These are phyloP conservation scores for Crotalaria pallida DNA, from an alignment of 306 rosid genomes.

Conservation along the genomic window DNA sequence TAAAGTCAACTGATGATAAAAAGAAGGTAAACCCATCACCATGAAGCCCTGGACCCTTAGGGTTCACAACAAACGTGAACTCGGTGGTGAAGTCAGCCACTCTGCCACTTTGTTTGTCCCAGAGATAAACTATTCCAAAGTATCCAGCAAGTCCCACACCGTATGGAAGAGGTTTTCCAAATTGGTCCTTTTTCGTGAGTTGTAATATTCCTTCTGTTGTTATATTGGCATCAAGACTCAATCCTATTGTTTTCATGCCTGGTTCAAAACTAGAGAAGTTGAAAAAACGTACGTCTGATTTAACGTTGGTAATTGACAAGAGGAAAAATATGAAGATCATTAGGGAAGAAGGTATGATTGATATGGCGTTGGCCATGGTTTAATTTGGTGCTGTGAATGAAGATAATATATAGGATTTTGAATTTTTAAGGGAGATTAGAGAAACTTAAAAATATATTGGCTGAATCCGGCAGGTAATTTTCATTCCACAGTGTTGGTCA, in stretches of 20 bases:
- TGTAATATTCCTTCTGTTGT: not conserved
- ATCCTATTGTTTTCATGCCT: not conserved
- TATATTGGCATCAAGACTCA: not conserved
- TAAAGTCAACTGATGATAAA: not conserved
- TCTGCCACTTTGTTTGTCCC: not conserved
- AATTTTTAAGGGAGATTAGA: too few species aligned
- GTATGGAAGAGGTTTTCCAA: not conserved
- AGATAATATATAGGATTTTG: not conserved
- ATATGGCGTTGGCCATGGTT: not conserved
- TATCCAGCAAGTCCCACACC: conserved; percentile 18
- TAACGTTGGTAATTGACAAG: not conserved
- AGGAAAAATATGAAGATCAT: not conserved
- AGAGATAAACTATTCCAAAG: not conserved
- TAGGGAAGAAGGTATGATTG: not conserved
- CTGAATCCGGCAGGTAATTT: not conserved
- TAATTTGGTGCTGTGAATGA: not conserved
- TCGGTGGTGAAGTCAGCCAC: conserved; percentile 5
- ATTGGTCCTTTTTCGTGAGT: conserved; percentile 4
- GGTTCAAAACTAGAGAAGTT: not conserved
- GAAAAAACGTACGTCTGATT: not conserved
- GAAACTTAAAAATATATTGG: not conserved
- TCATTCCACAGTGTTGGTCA: not conserved
- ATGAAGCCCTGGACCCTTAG: not conserved
- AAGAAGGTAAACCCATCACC: conserved; percentile 37
- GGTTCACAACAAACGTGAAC: conserved; percentile 18